These are phyloP conservation scores for Luzula sylvatica DNA, from an alignment of 176 grass and related monocot species.

Conservation along the genomic window DNA sequence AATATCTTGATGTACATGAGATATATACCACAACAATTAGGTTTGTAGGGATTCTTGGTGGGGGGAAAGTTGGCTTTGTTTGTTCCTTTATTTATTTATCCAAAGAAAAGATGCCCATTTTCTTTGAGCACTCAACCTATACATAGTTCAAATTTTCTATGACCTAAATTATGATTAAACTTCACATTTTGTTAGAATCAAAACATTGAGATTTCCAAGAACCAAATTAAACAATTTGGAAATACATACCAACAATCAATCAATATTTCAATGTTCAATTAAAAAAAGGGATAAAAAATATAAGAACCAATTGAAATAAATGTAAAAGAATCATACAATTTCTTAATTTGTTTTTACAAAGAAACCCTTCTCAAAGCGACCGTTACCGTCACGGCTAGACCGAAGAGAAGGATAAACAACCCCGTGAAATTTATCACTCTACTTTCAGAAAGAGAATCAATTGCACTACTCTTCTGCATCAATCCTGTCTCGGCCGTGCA, in stretches of 20 bases:
- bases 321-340: conserved; percentile 5
- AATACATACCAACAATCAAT: conserved; percentile 4
- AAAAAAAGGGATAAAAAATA: background rate
- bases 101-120: conserved; percentile 21
- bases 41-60: conserved; percentile 22
- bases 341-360: conserved; percentile 19
- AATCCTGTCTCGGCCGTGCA: conserved; percentile 77
- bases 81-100: conserved; percentile 24
- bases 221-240: too few species aligned
- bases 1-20: background rate
- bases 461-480: conserved; percentile 46
- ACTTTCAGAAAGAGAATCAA: conserved; percentile 29
- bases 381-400: conserved; percentile 33
- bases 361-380: conserved; percentile 39
- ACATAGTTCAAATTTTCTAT: too few species aligned
- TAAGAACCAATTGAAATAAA: background rate
- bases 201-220: too few species aligned
- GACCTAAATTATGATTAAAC: too few species aligned
- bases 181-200: too few species aligned
- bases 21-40: conserved; percentile 17
- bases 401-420: conserved; percentile 71
- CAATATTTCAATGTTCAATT: background rate
- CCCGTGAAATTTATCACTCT: conserved; percentile 80
- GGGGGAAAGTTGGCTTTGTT: conserved; percentile 27
- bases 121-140: conserved; percentile 21